Conservation (phyloP, 78 protist genomes). For the Blattamonas nauphoetae region DNA sequence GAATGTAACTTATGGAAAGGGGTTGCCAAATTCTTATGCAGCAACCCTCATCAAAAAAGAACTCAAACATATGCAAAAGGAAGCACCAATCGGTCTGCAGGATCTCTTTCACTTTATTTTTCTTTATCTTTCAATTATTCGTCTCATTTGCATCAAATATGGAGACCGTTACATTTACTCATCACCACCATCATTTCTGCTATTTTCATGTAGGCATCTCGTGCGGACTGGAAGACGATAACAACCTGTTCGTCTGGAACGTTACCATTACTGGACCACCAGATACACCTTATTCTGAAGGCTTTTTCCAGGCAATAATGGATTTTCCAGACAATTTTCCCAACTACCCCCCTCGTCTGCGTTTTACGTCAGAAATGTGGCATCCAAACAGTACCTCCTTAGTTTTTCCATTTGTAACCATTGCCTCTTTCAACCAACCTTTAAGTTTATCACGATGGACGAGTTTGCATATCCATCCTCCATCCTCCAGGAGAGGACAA, state of each 20-base stretch:
- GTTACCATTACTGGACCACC: neutral
- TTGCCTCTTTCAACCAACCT: neutral
- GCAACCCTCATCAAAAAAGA: too few species aligned
- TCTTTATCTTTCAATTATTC: too few species aligned
- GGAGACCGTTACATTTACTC: too few species aligned
- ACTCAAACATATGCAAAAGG: too few species aligned
- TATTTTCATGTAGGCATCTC: neutral
- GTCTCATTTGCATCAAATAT: too few species aligned
- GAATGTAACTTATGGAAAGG: too few species aligned
- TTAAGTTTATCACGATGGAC: neutral
- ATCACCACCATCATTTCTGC: too few species aligned
- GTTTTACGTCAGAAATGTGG: slow-evolving; percentile 21
- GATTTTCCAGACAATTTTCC: slow-evolving; percentile 7
- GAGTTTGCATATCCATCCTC: slow-evolving; percentile 19
- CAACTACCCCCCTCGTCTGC: neutral
- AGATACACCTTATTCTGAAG: neutral
- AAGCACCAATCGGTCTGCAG: too few species aligned
- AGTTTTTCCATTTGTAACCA: neutral
- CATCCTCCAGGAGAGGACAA: slow-evolving; percentile 16
- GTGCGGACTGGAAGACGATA: neutral
- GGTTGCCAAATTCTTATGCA: too few species aligned
- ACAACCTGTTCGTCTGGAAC: neutral
- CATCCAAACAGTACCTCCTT: slow-evolving; percentile 10
- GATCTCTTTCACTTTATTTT: too few species aligned
- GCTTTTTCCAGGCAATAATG: neutral